Conservation (phyloP, 257 asterid species). For the Asclepias syriaca region DNA sequence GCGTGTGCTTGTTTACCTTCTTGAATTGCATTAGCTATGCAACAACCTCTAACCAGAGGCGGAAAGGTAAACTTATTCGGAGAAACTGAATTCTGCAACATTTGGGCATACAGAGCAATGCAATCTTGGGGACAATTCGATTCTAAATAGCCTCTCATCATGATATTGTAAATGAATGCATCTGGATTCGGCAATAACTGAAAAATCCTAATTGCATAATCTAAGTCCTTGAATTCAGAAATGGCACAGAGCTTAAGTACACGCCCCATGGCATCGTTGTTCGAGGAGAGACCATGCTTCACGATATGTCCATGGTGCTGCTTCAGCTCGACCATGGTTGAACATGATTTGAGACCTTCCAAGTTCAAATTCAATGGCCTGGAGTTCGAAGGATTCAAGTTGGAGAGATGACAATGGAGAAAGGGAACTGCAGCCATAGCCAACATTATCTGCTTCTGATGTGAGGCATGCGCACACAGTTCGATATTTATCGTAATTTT, state of each 20-base stretch:
- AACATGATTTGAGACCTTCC: conserved; percentile 43
- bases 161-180: conserved; percentile 54
- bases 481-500: no score
- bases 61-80: conserved; percentile 71
- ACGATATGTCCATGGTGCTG: conserved; percentile 57
- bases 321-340: conserved; percentile 55
- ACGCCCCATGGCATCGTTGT: conserved; percentile 63
- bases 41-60: conserved; percentile 62
- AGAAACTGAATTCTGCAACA: conserved; percentile 38
- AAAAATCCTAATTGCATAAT: conserved; percentile 55
- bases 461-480: not conserved
- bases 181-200: conserved; percentile 59
- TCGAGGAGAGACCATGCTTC: conserved; percentile 56
- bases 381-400: conserved; percentile 26
- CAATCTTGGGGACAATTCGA: conserved; percentile 26
- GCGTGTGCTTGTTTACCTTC: conserved; percentile 64
- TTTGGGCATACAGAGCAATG: conserved; percentile 33
- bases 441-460: not conserved
- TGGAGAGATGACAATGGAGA: not conserved
- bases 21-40: conserved; percentile 27
- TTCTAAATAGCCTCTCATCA: conserved; percentile 47
- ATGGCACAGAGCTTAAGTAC: conserved; percentile 51
- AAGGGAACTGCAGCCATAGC: conserved; percentile 9
- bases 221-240: conserved; percentile 43
- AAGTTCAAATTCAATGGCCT: conserved; percentile 18